These are phyloP conservation scores for Leccinellum rugosiceps DNA, from an alignment of 768 basidiomycete species.

Conservation along the genomic window DNA sequence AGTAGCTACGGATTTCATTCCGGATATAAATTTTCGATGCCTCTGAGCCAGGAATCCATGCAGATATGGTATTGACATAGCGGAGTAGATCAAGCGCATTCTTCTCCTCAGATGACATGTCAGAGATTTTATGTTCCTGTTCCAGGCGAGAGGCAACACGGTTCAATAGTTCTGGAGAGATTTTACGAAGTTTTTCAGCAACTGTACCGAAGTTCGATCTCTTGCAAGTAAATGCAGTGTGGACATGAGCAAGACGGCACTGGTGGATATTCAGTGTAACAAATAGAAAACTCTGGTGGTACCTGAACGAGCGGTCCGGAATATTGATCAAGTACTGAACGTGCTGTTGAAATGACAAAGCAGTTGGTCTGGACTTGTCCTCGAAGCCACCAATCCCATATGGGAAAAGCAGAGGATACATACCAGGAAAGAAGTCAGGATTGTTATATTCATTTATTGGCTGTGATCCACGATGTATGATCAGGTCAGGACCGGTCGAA, in stretches of 20 bases:
- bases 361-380: too few relatives aligned
- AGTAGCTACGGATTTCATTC: slow-evolving; percentile 27
- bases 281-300: too few relatives aligned
- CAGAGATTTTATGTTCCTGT: background rate
- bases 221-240: background rate
- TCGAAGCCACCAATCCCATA: too few relatives aligned
- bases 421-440: too few relatives aligned
- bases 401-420: too few relatives aligned
- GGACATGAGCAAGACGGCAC: background rate
- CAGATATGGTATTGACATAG: slow-evolving; percentile 33
- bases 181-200: background rate
- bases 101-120: background rate
- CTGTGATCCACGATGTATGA: too few relatives aligned
- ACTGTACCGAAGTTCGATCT: background rate
- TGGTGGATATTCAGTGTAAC: too few relatives aligned
- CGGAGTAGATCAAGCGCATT: slow-evolving; percentile 18
- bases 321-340: too few relatives aligned
- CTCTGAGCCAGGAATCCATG: slow-evolving; percentile 30
- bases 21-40: slow-evolving; percentile 24
- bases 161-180: background rate
- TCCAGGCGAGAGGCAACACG: background rate
- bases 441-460: too few relatives aligned
- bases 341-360: too few relatives aligned
- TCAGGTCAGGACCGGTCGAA: too few relatives aligned
- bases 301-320: too few relatives aligned